Base-by-base conservation (phyloP, 192 early-diverging fungal genomes). In the Pilaira anomala region DNA sequence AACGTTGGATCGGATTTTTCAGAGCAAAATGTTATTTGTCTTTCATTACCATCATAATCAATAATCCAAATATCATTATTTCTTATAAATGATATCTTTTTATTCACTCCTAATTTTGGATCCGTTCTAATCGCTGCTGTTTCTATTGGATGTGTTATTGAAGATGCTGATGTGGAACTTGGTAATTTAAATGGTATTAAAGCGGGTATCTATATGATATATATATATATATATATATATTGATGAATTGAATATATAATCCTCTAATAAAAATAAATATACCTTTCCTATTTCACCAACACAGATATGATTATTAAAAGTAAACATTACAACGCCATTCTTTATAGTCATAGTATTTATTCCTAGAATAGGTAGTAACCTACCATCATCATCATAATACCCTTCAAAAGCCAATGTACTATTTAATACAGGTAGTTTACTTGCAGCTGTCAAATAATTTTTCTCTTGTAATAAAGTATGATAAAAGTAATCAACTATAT, bases 11-110 rank as follows among this genome's bases (percentile, higher is more conserved):
- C 65, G 13, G 71, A 62, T 48, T 71, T 76, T 21, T 62, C 53
- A 4, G 78, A 75, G 55, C 77, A 81, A 54, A 80, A 80, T 14
- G 87, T 87, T 16, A 88, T 70, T 50, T 82, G 85, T 21, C 67
- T 74, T 64, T 88, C 87, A 4, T 65, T 29, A 0, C 86, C 87
- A 16, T 66, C 41, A 13, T 77, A 60, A 4, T 78, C 76, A 30
- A 74, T 65, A 3, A 85, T 81, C 81, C 84, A 89, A 36, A 89
- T 76, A 65, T 89, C 81, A 51, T 83, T 71, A 45, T 85, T 74
- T 4, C 83, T 68, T 19, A 86, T 79, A 61, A 85, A 89, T 11
- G 86, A 76, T 22, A 86, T 68, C 3, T 62, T 57, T 22, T 77
- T 42, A n/a, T 56, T 44, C 7, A 84, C 85, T 16, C 85, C 84